These are phyloP conservation scores for Calycina herbarum DNA, from an alignment of 2,329 filamentous ascomycete species.

Conservation along the genomic window DNA sequence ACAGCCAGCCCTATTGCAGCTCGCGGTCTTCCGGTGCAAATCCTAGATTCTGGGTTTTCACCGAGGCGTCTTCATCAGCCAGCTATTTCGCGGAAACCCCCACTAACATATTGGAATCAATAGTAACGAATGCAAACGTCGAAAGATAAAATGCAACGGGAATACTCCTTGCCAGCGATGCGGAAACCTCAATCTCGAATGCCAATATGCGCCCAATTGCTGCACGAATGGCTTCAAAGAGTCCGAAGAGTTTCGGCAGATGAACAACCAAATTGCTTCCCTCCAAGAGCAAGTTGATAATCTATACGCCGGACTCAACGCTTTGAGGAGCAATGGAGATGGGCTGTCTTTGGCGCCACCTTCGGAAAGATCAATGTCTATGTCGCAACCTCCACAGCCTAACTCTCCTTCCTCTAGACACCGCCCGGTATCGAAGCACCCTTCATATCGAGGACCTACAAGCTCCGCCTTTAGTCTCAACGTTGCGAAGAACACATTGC, in stretches of 20 bases:
- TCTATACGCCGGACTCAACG: slow-evolving; percentile 70
- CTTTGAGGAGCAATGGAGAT: slow-evolving; percentile 35
- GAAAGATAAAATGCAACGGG: slow-evolving; percentile 75
- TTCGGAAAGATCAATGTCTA: slow-evolving; percentile 33
- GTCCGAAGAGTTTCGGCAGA: slow-evolving; percentile 83
- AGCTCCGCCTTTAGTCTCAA: slow-evolving; percentile 84
- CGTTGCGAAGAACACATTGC: slow-evolving; percentile 81
- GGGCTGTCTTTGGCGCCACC: slow-evolving; percentile 21
- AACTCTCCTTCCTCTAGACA: slow-evolving; percentile 30
- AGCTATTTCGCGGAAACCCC: background rate
- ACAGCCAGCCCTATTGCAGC: background rate
- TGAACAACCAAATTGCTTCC: slow-evolving; percentile 70
- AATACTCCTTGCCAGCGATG: slow-evolving; percentile 67
- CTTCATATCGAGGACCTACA: slow-evolving; percentile 79
- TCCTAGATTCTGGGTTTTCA: background rate
- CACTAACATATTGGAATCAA: slow-evolving; percentile 3
- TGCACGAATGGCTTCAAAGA: slow-evolving; percentile 83
- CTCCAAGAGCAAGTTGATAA: slow-evolving; percentile 84
- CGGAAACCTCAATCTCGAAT: slow-evolving; percentile 65
- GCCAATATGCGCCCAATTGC: slow-evolving; percentile 66
- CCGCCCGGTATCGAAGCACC: slow-evolving; percentile 39
- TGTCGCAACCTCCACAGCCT: slow-evolving; percentile 27
- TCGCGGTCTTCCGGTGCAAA: background rate
- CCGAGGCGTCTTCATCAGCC: background rate
- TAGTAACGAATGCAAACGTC: slow-evolving; percentile 71